These are phyloP conservation scores for Testicularia cyperi DNA, from an alignment of 1,284 basidiomycete species.

Conservation along the genomic window DNA sequence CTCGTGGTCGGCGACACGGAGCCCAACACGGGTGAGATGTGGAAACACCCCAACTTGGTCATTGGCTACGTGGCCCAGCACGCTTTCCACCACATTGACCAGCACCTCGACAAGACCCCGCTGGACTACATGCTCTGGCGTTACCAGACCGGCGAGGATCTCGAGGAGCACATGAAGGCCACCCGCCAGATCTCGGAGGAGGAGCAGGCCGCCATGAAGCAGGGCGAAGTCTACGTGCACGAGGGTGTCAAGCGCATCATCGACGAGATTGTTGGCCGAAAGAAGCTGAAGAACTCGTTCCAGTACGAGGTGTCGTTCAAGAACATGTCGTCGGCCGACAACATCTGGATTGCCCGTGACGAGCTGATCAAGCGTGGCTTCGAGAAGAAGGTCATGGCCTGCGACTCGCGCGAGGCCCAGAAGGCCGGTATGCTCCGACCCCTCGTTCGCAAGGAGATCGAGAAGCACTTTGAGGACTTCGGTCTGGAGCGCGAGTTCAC, in stretches of 20 bases:
- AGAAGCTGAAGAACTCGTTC: slow-evolving; percentile 61
- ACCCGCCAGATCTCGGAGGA: slow-evolving; percentile 48
- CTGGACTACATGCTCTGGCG: slow-evolving; percentile 61
- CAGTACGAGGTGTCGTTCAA: slow-evolving; percentile 61
- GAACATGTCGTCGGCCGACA: slow-evolving; percentile 59
- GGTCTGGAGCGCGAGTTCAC: slow-evolving; percentile 60
- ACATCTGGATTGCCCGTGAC: slow-evolving; percentile 57
- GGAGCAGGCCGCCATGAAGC: slow-evolving; percentile 56
- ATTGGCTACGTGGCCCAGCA: slow-evolving; percentile 61
- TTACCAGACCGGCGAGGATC: slow-evolving; percentile 61
- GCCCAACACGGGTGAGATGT: slow-evolving; percentile 57
- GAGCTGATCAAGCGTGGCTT: slow-evolving; percentile 57
- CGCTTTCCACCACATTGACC: slow-evolving; percentile 61
- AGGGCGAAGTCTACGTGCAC: slow-evolving; percentile 56
- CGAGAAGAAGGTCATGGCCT: slow-evolving; percentile 56
- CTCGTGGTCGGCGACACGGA: slow-evolving; percentile 60
- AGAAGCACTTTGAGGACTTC: slow-evolving; percentile 60
- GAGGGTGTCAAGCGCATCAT: slow-evolving; percentile 60
- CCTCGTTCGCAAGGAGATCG: slow-evolving; percentile 59
- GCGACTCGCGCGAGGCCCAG: slow-evolving; percentile 58
- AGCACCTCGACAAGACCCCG: slow-evolving; percentile 60
- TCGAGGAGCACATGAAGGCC: slow-evolving; percentile 59
- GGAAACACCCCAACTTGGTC: slow-evolving; percentile 61
- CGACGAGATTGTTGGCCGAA: slow-evolving; percentile 57
- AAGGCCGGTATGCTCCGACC: slow-evolving; percentile 57